Evolutionary conservation across 2,329 filamentous ascomycete genomes (phyloP).

Genomic region (Phialophora verrucosa): DNA sequence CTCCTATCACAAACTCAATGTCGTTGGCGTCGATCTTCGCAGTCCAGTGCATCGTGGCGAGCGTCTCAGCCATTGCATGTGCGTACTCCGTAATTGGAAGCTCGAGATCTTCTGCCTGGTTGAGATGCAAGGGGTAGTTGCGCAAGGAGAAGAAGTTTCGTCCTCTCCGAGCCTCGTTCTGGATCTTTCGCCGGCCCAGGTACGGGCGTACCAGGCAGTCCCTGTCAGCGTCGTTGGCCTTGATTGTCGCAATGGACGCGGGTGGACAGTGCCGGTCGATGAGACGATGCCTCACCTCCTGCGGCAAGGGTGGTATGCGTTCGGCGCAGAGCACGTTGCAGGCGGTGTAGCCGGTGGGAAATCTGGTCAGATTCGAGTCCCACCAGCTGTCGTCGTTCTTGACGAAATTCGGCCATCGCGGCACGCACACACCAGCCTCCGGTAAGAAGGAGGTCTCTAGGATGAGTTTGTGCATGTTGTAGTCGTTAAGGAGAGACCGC

Average conservation of each 20-base stretch:
- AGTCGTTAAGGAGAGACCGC: slow-evolving; percentile 43
- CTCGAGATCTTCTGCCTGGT: slow-evolving; percentile 56
- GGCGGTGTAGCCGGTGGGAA: slow-evolving; percentile 18
- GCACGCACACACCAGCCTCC: slow-evolving; percentile 20
- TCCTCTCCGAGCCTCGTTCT: slow-evolving; percentile 21
- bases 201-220: slow-evolving; percentile 60
- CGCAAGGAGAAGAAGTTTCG: slow-evolving; percentile 49
- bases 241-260: slow-evolving; percentile 36
- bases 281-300: slow-evolving; percentile 41
- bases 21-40: slow-evolving; percentile 58
- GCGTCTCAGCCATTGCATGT: slow-evolving; percentile 55
- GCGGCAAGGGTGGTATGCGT: slow-evolving; percentile 45
- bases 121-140: slow-evolving; percentile 57
- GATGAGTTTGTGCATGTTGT: slow-evolving; percentile 42
- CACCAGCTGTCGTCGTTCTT: slow-evolving; percentile 24
- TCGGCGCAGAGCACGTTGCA: slow-evolving; percentile 45
- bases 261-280: slow-evolving; percentile 46
- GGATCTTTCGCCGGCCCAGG: slow-evolving; percentile 48
- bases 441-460: slow-evolving; percentile 27
- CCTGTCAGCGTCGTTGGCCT: slow-evolving; percentile 45
- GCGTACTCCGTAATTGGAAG: slow-evolving; percentile 50
- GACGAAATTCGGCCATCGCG: slow-evolving; percentile 25
- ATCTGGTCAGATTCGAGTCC: slow-evolving; percentile 17
- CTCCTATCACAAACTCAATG: slow-evolving; percentile 61
- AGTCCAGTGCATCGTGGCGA: slow-evolving; percentile 60